A percentile compares a stretch with the other conserved stretches of the same genome.
Conservation (phyloP, 352 stramenopile genomes). For the Phytophthora gonapodyides region DNA sequence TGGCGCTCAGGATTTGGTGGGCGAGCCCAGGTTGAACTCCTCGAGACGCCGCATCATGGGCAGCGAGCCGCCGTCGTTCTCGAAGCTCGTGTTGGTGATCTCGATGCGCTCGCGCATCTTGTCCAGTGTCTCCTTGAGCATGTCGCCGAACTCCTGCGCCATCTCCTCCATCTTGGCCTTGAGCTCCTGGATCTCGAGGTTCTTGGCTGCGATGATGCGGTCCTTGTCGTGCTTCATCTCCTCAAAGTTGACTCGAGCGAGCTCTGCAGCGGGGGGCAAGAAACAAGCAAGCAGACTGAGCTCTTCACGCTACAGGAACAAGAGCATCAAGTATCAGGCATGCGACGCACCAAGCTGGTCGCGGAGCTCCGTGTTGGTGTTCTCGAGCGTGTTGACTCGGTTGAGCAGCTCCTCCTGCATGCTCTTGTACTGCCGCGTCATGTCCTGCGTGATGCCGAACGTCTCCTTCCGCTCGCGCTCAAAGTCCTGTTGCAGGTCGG, state of each 20-base stretch:
- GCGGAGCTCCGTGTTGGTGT: slow-evolving; percentile 91
- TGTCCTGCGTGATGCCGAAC: slow-evolving; percentile 94
- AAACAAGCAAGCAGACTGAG: neutral
- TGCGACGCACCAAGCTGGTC: slow-evolving; percentile 83
- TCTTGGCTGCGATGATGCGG: slow-evolving; percentile 87
- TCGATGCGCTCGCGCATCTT: slow-evolving; percentile 96
- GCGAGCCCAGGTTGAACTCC: slow-evolving; percentile 84
- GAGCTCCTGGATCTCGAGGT: slow-evolving; percentile 89
- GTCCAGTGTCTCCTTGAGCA: slow-evolving; percentile 95
- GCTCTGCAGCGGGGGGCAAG: slow-evolving; percentile 48
- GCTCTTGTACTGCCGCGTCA: slow-evolving; percentile 97
- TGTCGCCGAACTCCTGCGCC: slow-evolving; percentile 93
- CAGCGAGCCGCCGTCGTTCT: slow-evolving; percentile 71
- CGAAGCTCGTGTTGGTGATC: slow-evolving; percentile 91
- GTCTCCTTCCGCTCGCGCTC: slow-evolving; percentile 86
- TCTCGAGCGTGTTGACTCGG: slow-evolving; percentile 88
- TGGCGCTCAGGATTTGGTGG: slow-evolving; percentile 40
- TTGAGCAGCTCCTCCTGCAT: slow-evolving; percentile 95
- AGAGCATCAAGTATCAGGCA: neutral
- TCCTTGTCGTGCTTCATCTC: slow-evolving; percentile 93
- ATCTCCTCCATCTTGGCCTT: slow-evolving; percentile 96
- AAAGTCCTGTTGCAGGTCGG: slow-evolving; percentile 86
- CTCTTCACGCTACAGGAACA: neutral
- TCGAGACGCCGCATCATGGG: slow-evolving; percentile 85
- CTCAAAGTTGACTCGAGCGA: slow-evolving; percentile 84